A percentile compares a stretch with the other conserved stretches of the same genome.
phyloP scores from a whole-genome alignment of 768 basidiomycete species.

The Porpolomopsis calyptriformis region DNA sequence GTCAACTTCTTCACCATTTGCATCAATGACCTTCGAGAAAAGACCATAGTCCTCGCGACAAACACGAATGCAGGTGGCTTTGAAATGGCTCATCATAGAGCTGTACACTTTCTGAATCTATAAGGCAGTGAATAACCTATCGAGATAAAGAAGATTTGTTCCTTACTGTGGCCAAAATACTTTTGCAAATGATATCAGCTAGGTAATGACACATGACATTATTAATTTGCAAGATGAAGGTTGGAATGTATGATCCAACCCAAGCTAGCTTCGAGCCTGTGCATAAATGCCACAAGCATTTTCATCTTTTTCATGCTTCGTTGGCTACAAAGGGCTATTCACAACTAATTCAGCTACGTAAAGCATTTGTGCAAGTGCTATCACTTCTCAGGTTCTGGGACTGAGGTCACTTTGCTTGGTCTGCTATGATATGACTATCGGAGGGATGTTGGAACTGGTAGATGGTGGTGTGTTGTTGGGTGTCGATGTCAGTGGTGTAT shows the following conservation, averaged over 20 bases:
- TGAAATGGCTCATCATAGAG: background rate
- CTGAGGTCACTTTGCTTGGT: background rate
- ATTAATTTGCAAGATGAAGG: background rate
- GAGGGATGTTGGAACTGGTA: background rate
- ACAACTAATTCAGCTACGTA: background rate
- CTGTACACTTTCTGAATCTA: background rate
- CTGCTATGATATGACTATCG: background rate
- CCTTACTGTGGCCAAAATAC: background rate
- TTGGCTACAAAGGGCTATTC: background rate
- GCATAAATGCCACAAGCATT: background rate
- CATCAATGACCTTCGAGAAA: background rate
- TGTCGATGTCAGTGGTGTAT: no score
- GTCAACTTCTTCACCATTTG: background rate
- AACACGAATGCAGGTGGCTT: background rate
- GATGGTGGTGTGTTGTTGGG: background rate
- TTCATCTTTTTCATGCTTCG: background rate
- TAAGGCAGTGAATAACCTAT: background rate
- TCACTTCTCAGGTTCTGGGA: background rate
- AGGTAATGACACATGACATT: background rate
- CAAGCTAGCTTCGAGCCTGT: background rate
- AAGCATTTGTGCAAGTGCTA: background rate
- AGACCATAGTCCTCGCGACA: background rate
- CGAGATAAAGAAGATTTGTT: background rate
- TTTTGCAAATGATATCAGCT: background rate
- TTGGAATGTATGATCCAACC: background rate